These are phyloP conservation scores for Lactarius sanguifluus DNA, from an alignment of 768 basidiomycete genomes.

Conservation along the genomic window DNA sequence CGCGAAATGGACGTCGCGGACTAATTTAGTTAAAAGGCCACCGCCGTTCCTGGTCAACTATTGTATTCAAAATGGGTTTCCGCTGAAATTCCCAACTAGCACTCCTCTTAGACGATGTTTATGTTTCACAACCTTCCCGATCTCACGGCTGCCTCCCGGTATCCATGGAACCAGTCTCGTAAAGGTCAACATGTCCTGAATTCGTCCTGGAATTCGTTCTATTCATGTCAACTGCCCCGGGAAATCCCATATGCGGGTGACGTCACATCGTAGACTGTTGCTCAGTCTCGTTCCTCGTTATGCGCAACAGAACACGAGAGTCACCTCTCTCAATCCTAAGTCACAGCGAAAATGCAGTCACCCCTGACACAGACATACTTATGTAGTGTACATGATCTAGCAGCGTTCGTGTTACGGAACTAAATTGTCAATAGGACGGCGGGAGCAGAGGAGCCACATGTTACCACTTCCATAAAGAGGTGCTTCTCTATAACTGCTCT, in stretches of 20 bases:
- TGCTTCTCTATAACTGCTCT: slow-evolving; percentile 7
- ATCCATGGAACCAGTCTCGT: slow-evolving; percentile 19
- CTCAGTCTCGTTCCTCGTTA: background rate
- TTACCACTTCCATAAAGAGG: slow-evolving; percentile 10
- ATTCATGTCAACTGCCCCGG: background rate
- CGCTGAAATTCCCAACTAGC: slow-evolving; percentile 18
- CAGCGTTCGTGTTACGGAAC: background rate
- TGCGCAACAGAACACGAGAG: background rate
- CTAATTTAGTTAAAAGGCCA: slow-evolving; percentile 14
- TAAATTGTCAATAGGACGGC: background rate
- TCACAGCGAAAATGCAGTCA: background rate
- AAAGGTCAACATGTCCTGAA: background rate
- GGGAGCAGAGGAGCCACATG: background rate
- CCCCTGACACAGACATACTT: background rate
- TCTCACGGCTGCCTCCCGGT: slow-evolving; percentile 15
- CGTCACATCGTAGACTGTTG: slow-evolving; percentile 1
- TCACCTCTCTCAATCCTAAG: background rate
- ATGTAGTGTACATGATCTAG: background rate
- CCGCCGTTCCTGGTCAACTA: slow-evolving; percentile 23
- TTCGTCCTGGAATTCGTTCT: background rate
- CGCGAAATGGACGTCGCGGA: slow-evolving; percentile 18
- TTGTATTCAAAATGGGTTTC: slow-evolving; percentile 13
- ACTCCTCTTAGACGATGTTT: background rate
- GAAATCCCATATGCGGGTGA: slow-evolving; percentile 4
- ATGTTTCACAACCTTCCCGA: slow-evolving; percentile 15